Evolutionary conservation across 345 rosid genomes (phyloP).

Genomic region (Acer yangbiense): DNA sequence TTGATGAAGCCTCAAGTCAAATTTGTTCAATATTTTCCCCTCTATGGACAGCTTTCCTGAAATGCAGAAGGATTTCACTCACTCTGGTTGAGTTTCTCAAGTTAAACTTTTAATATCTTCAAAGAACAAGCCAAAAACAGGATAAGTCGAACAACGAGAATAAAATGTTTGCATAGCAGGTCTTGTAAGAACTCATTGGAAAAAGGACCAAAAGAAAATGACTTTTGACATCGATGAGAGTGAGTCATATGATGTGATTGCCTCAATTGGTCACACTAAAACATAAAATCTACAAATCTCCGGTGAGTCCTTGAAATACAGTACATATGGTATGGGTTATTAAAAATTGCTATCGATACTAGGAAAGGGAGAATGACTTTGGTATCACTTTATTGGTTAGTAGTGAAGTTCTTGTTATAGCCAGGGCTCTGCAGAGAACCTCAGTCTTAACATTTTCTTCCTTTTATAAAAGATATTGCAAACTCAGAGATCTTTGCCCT

Average conservation of each 20-base stretch:
- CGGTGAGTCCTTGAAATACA: background rate
- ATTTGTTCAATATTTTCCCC: constrained; percentile 79
- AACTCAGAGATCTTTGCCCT: background rate
- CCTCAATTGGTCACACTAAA: background rate
- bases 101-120: constrained; percentile 5
- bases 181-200: background rate
- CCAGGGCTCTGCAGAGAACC: background rate
- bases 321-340: background rate
- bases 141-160: background rate
- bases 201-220: background rate
- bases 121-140: background rate
- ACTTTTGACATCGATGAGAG: background rate
- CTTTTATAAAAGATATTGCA: background rate
- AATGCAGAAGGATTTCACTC: constrained; percentile 16
- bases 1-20: constrained; percentile 82
- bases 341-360: background rate
- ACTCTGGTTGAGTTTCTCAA: constrained; percentile 2
- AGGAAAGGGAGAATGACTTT: background rate
- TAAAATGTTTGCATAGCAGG: background rate
- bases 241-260: background rate
- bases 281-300: background rate
- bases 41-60: constrained; percentile 62
- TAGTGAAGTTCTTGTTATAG: background rate
- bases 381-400: background rate
- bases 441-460: background rate